A percentile compares a stretch with the other conserved stretches of the same genome.
Conservation (phyloP, 225 moss, liverwort and hornwort species). For the Thuidium tamariscinum region DNA sequence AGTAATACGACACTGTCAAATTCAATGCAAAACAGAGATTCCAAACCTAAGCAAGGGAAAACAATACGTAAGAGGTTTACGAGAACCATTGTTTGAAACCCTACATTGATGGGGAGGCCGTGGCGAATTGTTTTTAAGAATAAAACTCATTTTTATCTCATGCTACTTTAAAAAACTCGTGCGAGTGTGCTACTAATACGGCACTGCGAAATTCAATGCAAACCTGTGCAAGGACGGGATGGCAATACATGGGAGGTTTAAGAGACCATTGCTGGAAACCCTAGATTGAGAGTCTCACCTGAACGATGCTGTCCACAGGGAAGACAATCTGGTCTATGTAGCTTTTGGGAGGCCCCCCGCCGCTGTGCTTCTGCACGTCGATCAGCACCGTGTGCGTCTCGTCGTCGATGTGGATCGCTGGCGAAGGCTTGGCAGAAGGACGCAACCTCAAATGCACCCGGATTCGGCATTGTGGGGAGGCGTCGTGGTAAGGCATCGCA, state of each 20-base stretch:
- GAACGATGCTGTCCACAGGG: slow-evolving; percentile 61
- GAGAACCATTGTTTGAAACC: neutral
- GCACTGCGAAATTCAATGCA: neutral
- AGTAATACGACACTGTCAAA: neutral
- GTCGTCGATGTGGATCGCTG: slow-evolving; percentile 58
- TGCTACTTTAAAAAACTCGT: neutral
- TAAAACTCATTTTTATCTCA: neutral
- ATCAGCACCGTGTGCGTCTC: slow-evolving; percentile 49
- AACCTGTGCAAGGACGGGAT: neutral
- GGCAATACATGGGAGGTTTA: neutral
- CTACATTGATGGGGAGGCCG: neutral
- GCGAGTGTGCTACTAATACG: neutral
- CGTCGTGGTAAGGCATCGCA: slow-evolving; percentile 3
- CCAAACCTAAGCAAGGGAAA: neutral
- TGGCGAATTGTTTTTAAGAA: neutral
- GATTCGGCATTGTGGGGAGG: slow-evolving; percentile 35
- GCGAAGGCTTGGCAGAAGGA: slow-evolving; percentile 75
- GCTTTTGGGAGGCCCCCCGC: slow-evolving; percentile 71
- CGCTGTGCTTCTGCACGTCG: slow-evolving; percentile 58
- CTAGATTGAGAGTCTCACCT: slow-evolving; percentile 10
- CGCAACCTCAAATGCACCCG: slow-evolving; percentile 71
- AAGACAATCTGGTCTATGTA: slow-evolving; percentile 80
- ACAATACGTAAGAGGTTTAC: neutral
- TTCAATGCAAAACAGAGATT: neutral
- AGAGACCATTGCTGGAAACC: neutral